Base-by-base conservation (phyloP, 495 filamentous ascomycete genomes). In the Rhizodiscina lignyota region DNA sequence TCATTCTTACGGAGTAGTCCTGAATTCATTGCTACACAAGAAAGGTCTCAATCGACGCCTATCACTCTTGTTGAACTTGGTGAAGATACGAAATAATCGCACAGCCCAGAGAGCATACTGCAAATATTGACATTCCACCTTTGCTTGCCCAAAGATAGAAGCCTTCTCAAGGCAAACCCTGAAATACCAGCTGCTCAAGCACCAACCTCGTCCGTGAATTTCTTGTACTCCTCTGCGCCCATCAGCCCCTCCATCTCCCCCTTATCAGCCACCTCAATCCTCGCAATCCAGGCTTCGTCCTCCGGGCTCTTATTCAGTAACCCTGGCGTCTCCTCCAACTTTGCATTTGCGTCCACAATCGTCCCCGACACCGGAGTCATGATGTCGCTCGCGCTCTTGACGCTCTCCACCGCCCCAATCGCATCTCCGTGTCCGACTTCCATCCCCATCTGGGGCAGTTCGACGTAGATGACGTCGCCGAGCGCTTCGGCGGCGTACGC, bases 341-440 rank as follows among this genome's bases (percentile, higher is more conserved):
- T 36, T 2, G 47, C 40, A 60, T 97, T 97, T 31, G 71, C 63
- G 44, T 68, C 66, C 20, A 73, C 66, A 34, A 97, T 68, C 43
- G 58, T 79, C 42, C 87, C 83, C 22, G 68, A 60, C 34, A 94
- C 68, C 18, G 89, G 91, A 3, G 84, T 75, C 54, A 91, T 76
- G 61, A 97, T 92, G 55, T 97, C 89, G 41, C 83, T 87, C 13
- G 91, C 89, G 29, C 80, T 86, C 68, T 97, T 97, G 53, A 97
- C 89, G 6, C 83, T 92, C 67, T 97, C 89, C 41, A 97, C 86
- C 30, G 89, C 85, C 36, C 89, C 89, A 44, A 94, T 76, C 38
- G 79, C 59, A 51, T 92, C 83, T 43, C 83, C 83, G 21, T 68
- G 68, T 20, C 48, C 43, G 24, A 91, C 66, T 44, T 71, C 66